Evolutionary conservation across 257 asterid genomes (phyloP), one percentile per base, ranked within the genome.

Genomic region (Lantana camara): DNA sequence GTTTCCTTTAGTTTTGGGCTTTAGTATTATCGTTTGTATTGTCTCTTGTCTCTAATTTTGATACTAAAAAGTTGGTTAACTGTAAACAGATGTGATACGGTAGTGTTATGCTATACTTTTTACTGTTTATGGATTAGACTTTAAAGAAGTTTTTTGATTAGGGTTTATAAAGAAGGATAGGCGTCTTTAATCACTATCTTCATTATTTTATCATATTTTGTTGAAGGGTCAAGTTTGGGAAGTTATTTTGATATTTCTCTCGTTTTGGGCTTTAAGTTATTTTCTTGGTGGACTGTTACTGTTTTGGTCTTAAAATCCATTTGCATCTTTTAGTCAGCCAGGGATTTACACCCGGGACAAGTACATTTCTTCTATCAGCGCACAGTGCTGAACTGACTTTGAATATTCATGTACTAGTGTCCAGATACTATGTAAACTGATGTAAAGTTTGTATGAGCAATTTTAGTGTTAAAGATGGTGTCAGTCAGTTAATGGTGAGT

Each of bases 51-150:
- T 73, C 40, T 19, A 44, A 24, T 46, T 65, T 60, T 60, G 66
- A 17, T 53, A 60, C 48, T 40, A 42, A 32, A 22, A 48, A 54
- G 69, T 57, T 60, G 24, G 41, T 66, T 48, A 35, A 48, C 38
- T 66, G 54, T 47, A 13, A 32, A 44, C 48, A 63, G 47, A 24
- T 37, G n/a, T n/a, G n/a, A n/a, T n/a, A 29, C 48, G 41, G 16
- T 53, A 73, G 74, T 64, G 69, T 74, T 74, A 12, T 38, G 10
- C 24, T 1, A 47, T 48, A 1, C 44, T 54, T 62, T 69, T 38
- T 44, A 49, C 73, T 70, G 80, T 70, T 73, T 20, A 46, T 49
- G 71, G 55, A 46, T n/a, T n/a, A n/a, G n/a, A n/a, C n/a, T n/a
- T 62, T 69, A 58, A 61, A 60, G 65, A 40, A 55, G 20, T 60